Conservation (phyloP, 768 basidiomycete genomes). For the Pleurotus cornucopiae region DNA sequence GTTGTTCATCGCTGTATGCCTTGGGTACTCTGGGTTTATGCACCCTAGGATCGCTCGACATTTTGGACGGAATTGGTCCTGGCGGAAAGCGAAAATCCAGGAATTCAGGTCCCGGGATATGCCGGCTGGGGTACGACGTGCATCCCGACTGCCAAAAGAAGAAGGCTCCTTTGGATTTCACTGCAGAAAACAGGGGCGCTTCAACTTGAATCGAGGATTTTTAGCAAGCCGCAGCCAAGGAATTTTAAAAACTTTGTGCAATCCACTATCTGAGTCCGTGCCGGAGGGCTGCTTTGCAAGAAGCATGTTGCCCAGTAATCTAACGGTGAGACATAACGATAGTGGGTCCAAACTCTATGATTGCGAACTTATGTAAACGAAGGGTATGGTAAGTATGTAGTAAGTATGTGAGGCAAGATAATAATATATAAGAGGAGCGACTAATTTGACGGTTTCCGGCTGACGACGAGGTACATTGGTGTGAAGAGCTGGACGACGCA, state of each 20-base stretch:
- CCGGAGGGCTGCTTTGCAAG: background rate
- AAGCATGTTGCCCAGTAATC: too few species aligned
- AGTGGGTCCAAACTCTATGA: background rate
- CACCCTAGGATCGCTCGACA: conserved; percentile 58
- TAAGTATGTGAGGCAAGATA: background rate
- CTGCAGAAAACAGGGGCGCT: background rate
- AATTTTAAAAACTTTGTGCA: background rate
- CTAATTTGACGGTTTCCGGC: conserved; percentile 50
- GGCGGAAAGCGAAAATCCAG: conserved; percentile 7
- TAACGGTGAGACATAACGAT: background rate
- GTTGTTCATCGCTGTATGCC: conserved; percentile 61
- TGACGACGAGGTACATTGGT: conserved; percentile 77
- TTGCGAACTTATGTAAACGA: background rate
- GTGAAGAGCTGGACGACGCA: conserved; percentile 64
- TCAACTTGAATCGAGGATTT: background rate
- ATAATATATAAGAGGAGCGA: background rate
- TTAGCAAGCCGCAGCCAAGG: background rate
- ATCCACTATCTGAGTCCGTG: background rate
- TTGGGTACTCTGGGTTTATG: conserved; percentile 63
- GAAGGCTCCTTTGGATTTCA: conserved; percentile 7
- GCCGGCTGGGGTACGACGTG: conserved; percentile 9
- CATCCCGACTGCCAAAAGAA: conserved; percentile 6
- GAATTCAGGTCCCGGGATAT: conserved; percentile 8
- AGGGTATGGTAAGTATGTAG: conserved; percentile 3
- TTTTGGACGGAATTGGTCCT: conserved; percentile 14